These are phyloP conservation scores for Betula pendula DNA, from an alignment of 306 rosid species.

Conservation along the genomic window DNA sequence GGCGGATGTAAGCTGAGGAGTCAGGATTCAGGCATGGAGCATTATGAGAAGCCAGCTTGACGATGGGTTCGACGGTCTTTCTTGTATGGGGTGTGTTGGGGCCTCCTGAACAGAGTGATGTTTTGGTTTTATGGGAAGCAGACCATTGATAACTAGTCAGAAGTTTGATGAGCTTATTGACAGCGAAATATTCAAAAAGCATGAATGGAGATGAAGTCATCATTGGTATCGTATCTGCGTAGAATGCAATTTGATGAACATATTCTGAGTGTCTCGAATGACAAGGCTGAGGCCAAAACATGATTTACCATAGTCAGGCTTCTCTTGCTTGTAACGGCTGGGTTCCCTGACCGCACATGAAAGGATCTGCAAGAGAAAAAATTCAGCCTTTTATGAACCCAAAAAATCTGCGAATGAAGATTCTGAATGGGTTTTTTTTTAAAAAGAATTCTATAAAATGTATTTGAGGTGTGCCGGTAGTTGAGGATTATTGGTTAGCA, in stretches of 20 bases:
- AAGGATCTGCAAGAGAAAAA: no score
- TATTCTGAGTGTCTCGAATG: slow-evolving; percentile 40
- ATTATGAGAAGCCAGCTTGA: slow-evolving; percentile 38
- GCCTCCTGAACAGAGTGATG: slow-evolving; percentile 36
- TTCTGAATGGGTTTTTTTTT: no score
- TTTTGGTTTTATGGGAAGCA: slow-evolving; percentile 49
- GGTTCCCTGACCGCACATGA: no score
- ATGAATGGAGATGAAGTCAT: no score
- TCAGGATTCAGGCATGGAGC: slow-evolving; percentile 35
- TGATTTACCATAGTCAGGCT: no score
- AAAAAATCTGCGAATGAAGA: no score
- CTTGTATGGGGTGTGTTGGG: slow-evolving; percentile 58
- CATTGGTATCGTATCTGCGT: no score
- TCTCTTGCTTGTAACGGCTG: no score
- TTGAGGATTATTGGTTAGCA: no score
- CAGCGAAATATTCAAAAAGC: slow-evolving; percentile 41
- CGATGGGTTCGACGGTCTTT: slow-evolving; percentile 37
- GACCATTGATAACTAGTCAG: slow-evolving; percentile 33
- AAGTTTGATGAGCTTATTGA: slow-evolving; percentile 50
- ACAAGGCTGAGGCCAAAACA: slow-evolving; percentile 49
- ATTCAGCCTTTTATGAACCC: no score
- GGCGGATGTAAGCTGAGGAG: slow-evolving; percentile 40
- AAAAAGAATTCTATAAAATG: no score
- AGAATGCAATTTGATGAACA: slow-evolving; percentile 48
- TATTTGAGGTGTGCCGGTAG: no score